Percentiles rank a stretch among this genome's conserved stretches.
phyloP scores from a whole-genome alignment of 345 rosid genomes.

The Acer negundo region DNA sequence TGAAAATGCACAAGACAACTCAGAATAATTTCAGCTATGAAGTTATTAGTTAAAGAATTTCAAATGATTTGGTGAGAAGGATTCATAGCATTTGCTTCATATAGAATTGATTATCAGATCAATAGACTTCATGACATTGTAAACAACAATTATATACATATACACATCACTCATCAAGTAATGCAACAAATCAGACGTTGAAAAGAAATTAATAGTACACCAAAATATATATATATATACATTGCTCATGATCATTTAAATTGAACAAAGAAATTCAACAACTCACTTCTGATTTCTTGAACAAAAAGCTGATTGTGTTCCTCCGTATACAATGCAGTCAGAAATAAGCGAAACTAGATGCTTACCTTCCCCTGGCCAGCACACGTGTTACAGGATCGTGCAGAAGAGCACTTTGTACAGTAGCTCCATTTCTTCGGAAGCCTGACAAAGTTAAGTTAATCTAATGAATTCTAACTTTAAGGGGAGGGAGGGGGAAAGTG shows the following conservation, averaged over 20 bases:
- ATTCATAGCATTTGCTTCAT: too few species aligned
- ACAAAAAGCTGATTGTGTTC: neutral
- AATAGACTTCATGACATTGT: too few species aligned
- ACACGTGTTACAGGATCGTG: constrained; percentile 69
- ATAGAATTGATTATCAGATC: too few species aligned
- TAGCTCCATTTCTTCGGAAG: constrained; percentile 99
- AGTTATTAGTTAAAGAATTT: too few species aligned
- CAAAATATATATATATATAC: neutral
- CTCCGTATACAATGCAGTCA: neutral
- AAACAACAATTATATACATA: too few species aligned
- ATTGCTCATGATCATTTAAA: neutral
- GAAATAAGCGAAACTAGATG: constrained; percentile 30
- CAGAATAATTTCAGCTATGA: too few species aligned
- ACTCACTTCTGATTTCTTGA: neutral
- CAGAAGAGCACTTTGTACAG: constrained; percentile 86
- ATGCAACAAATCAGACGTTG: too few species aligned
- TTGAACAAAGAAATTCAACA: neutral
- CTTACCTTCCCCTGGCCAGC: constrained; percentile 75
- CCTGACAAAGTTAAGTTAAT: constrained; percentile 40
- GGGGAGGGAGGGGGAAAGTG: neutral
- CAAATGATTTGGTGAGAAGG: too few species aligned
- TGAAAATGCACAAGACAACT: too few species aligned
- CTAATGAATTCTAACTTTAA: constrained; percentile 6
- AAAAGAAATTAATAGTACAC: too few species aligned
- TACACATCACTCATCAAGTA: too few species aligned